These are phyloP conservation scores for Fusarium verticillioides DNA, from an alignment of 2,329 filamentous ascomycete genomes.

Conservation along the genomic window DNA sequence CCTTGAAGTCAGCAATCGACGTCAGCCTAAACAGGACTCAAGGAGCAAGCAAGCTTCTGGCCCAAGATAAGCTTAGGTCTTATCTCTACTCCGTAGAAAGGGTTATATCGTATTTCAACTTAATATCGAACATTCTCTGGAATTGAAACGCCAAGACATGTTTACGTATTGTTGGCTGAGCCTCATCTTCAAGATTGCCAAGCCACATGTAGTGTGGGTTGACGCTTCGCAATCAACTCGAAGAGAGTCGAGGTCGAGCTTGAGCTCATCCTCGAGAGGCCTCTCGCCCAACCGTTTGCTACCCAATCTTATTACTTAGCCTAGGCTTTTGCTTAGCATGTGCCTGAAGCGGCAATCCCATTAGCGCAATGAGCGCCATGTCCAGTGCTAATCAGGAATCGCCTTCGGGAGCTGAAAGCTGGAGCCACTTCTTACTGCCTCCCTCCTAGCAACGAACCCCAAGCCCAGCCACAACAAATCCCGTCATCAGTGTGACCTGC, in stretches of 20 bases:
- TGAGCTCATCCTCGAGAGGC: constrained; percentile 17
- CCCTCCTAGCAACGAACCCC: constrained; percentile 7
- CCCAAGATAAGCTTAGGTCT: not conserved
- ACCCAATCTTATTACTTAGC: constrained; percentile 2
- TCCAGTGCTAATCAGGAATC: constrained; percentile 1
- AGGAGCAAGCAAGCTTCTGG: not conserved
- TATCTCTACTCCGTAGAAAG: not conserved
- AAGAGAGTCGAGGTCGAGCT: not conserved
- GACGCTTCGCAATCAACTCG: constrained; percentile 6
- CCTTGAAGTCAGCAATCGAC: not conserved
- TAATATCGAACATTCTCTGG: not conserved
- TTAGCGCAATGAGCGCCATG: constrained; percentile 7
- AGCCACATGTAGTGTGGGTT: constrained; percentile 22
- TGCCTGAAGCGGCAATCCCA: constrained; percentile 27
- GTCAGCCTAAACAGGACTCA: not conserved
- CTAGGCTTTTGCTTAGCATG: not conserved
- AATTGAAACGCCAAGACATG: constrained; percentile 6
- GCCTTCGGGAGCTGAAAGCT: constrained; percentile 3
- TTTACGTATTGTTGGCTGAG: constrained; percentile 14
- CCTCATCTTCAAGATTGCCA: constrained; percentile 7
- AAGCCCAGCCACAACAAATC: constrained; percentile 40
- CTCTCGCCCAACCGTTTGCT: constrained; percentile 18
- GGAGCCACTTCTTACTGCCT: constrained; percentile 1
- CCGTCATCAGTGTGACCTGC: constrained; percentile 44
- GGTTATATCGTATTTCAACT: not conserved